A percentile compares a stretch with the other conserved stretches of the same genome.
Conservation (phyloP, 2,329 filamentous ascomycete genomes). For the Ophiostoma himal-ulmi region DNA sequence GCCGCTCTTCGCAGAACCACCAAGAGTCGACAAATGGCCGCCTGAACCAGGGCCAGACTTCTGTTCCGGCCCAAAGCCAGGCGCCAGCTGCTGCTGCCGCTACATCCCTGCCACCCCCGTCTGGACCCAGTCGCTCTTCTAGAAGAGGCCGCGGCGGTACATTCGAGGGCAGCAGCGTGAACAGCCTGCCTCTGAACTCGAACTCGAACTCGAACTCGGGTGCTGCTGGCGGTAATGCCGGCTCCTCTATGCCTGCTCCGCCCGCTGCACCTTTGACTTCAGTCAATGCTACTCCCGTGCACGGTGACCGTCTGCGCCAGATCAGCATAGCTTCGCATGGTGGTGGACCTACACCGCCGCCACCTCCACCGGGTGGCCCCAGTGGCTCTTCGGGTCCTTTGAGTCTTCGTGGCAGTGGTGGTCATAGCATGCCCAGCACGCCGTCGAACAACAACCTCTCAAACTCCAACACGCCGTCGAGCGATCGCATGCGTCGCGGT, state of each 20-base stretch:
- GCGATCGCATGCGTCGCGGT: conserved; percentile 38
- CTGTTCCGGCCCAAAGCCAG: neutral
- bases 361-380: conserved; percentile 6
- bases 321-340: neutral
- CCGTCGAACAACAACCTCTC: conserved; percentile 15
- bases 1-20: conserved; percentile 33
- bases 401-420: neutral
- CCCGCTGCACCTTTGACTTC: conserved; percentile 20
- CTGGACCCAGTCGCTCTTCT: conserved; percentile 21
- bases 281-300: conserved; percentile 24
- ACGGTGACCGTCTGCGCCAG: conserved; percentile 23
- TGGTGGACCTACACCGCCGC: conserved; percentile 6
- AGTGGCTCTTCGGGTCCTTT: neutral
- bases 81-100: conserved; percentile 34
- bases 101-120: conserved; percentile 26
- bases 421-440: conserved; percentile 9
- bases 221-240: neutral
- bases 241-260: neutral
- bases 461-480: conserved; percentile 16
- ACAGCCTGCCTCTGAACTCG: neutral
- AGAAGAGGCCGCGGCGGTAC: conserved; percentile 34
- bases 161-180: conserved; percentile 27
- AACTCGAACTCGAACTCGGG: neutral
- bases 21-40: conserved; percentile 60
- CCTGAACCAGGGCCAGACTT: conserved; percentile 38